These are phyloP conservation scores for Malassezia obtusa DNA, from an alignment of 1,284 basidiomycete genomes.

Conservation along the genomic window DNA sequence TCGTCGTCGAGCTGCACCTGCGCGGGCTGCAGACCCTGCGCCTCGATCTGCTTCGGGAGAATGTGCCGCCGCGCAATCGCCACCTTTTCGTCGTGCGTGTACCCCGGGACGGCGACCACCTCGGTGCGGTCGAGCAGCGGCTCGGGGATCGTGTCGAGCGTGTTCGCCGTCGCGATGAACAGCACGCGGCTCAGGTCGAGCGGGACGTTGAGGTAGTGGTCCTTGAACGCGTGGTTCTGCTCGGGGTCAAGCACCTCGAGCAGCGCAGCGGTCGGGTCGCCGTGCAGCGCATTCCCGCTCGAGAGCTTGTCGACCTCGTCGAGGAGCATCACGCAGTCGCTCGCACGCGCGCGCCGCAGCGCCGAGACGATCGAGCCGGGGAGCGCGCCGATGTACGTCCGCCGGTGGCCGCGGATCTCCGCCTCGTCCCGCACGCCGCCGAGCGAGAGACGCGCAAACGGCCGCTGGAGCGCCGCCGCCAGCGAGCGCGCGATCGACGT, in stretches of 20 bases:
- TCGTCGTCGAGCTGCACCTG: slow-evolving; percentile 59
- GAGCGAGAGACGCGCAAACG: slow-evolving; percentile 46
- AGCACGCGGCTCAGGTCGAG: slow-evolving; percentile 47
- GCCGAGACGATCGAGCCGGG: slow-evolving; percentile 59
- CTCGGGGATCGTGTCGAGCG: slow-evolving; percentile 49
- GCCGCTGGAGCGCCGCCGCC: slow-evolving; percentile 66
- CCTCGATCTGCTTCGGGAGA: slow-evolving; percentile 68
- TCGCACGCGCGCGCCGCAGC: slow-evolving; percentile 47
- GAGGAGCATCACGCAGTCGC: slow-evolving; percentile 50
- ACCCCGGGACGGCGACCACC: slow-evolving; percentile 49
- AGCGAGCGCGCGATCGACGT: slow-evolving; percentile 47
- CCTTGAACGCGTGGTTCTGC: slow-evolving; percentile 50
- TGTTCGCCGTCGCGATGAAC: slow-evolving; percentile 51
- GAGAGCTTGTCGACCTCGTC: slow-evolving; percentile 52
- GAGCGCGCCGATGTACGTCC: slow-evolving; percentile 48
- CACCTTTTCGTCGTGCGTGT: slow-evolving; percentile 50
- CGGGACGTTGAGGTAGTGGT: slow-evolving; percentile 50
- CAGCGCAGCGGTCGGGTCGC: slow-evolving; percentile 50
- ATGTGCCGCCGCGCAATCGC: slow-evolving; percentile 55
- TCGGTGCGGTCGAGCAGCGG: slow-evolving; percentile 51
- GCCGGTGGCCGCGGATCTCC: slow-evolving; percentile 49
- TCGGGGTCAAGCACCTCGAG: slow-evolving; percentile 51
- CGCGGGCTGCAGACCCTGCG: slow-evolving; percentile 57
- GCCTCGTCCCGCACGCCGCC: slow-evolving; percentile 51
- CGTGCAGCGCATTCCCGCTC: slow-evolving; percentile 46